Percentiles rank a stretch among this genome's conserved stretches.
These are phyloP conservation scores for Penicillium nordicum DNA, from an alignment of 2,329 filamentous ascomycete genomes.

Conservation along the genomic window DNA sequence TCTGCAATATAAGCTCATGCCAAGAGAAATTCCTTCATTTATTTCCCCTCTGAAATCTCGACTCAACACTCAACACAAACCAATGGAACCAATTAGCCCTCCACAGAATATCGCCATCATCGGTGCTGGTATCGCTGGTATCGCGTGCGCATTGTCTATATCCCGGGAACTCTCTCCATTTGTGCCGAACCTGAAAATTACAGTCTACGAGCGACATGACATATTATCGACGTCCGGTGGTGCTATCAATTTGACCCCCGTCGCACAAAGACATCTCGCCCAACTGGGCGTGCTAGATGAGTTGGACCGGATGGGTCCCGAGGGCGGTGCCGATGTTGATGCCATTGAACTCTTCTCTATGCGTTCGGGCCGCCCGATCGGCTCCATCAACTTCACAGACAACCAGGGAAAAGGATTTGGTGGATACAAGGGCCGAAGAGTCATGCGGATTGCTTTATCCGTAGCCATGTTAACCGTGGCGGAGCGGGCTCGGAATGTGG, in stretches of 20 bases:
- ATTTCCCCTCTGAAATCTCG: neutral
- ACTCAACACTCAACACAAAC: neutral
- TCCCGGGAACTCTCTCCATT: slow-evolving; percentile 33
- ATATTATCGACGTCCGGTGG: slow-evolving; percentile 44
- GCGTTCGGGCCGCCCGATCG: slow-evolving; percentile 39
- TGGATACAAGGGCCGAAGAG: slow-evolving; percentile 41
- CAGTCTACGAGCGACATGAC: slow-evolving; percentile 40
- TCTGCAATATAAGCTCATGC: neutral
- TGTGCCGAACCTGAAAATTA: slow-evolving; percentile 36
- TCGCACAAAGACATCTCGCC: slow-evolving; percentile 44
- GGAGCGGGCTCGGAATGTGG: slow-evolving; percentile 35
- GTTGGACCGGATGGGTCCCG: slow-evolving; percentile 37
- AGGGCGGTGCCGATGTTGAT: slow-evolving; percentile 41
- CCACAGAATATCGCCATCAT: slow-evolving; percentile 32
- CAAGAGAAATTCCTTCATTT: neutral
- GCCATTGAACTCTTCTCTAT: slow-evolving; percentile 42
- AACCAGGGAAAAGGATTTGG: slow-evolving; percentile 37
- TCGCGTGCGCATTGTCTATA: slow-evolving; percentile 33
- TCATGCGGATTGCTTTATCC: slow-evolving; percentile 43
- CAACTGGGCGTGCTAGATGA: slow-evolving; percentile 41
- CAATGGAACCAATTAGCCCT: slow-evolving; percentile 14
- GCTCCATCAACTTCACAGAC: slow-evolving; percentile 39
- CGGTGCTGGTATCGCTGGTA: slow-evolving; percentile 36
- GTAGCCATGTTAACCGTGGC: slow-evolving; percentile 41
- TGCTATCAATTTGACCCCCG: slow-evolving; percentile 45